A percentile compares a stretch with the other conserved stretches of the same genome.
phyloP scores from a whole-genome alignment of 1,139 yeast species.

The Suhomyces atakaporum region DNA sequence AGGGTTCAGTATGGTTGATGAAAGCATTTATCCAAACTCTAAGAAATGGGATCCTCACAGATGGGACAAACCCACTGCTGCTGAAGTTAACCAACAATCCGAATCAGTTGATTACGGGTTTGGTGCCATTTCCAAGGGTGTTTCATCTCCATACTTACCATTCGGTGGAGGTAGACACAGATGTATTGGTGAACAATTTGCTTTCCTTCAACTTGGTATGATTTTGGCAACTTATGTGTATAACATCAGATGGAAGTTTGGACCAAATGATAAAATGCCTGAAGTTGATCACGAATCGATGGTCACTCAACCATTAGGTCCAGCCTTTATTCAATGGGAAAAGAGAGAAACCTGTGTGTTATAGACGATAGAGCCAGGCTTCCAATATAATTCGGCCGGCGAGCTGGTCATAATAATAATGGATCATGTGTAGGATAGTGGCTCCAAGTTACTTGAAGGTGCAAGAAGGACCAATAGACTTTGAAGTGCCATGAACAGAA shows the following conservation, averaged over 20 bases:
- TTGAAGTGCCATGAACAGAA: too few species aligned
- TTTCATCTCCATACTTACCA: slow-evolving; percentile 91
- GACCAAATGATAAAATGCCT: slow-evolving; percentile 61
- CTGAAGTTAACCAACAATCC: slow-evolving; percentile 18
- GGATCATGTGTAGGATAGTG: background rate
- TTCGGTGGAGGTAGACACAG: slow-evolving; percentile 99
- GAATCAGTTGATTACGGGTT: slow-evolving; percentile 88
- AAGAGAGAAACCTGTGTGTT: slow-evolving; percentile 42
- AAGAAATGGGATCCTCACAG: slow-evolving; percentile 76
- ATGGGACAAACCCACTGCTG: slow-evolving; percentile 58
- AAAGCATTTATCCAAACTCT: slow-evolving; percentile 76
- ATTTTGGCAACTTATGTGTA: slow-evolving; percentile 75
- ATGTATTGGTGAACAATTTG: slow-evolving; percentile 99
- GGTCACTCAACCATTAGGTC: slow-evolving; percentile 87
- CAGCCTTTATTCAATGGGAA: slow-evolving; percentile 80
- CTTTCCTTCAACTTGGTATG: slow-evolving; percentile 90
- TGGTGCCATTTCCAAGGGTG: slow-evolving; percentile 95
- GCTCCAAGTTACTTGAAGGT: too few species aligned
- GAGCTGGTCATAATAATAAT: background rate
- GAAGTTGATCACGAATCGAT: slow-evolving; percentile 82
- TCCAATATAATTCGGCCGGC: background rate
- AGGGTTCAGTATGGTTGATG: slow-evolving; percentile 82
- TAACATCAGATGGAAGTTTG: slow-evolving; percentile 74
- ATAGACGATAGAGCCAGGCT: slow-evolving; percentile 4
- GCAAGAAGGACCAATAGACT: too few species aligned